These are phyloP conservation scores for Plasmodium chabaudi DNA, from an alignment of 169 alveolate species.

Conservation along the genomic window DNA sequence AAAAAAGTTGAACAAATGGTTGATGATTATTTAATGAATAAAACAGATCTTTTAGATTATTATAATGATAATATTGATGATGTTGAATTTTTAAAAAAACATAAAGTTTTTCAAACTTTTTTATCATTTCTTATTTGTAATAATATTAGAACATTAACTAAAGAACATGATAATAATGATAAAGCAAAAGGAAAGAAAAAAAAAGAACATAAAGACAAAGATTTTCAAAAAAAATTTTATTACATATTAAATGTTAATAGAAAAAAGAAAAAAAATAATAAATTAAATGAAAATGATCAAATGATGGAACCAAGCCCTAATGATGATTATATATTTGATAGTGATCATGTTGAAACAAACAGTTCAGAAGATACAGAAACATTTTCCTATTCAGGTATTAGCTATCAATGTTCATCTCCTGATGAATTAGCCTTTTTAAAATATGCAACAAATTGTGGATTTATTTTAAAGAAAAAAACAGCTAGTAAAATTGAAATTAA, in stretches of 20 bases:
- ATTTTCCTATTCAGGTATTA: slow-evolving; percentile 80
- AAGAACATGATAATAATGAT: slow-evolving; percentile 26
- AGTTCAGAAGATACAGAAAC: slow-evolving; percentile 70
- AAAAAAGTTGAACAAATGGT: slow-evolving; percentile 73
- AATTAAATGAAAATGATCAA: slow-evolving; percentile 29
- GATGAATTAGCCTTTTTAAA: slow-evolving; percentile 98
- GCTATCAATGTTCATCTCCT: slow-evolving; percentile 98
- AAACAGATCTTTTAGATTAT: slow-evolving; percentile 43
- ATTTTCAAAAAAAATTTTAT: slow-evolving; percentile 77
- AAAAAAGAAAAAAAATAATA: slow-evolving; percentile 25
- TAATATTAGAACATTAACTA: slow-evolving; percentile 80
- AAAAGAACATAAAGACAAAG: slow-evolving; percentile 77
- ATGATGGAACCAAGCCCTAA: not conserved
- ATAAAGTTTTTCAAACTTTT: slow-evolving; percentile 78
- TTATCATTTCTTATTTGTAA: slow-evolving; percentile 84
- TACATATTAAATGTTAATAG: slow-evolving; percentile 76
- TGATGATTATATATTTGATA: not conserved
- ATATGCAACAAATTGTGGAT: slow-evolving; percentile 93
- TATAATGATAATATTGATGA: slow-evolving; percentile 73
- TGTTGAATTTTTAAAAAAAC: slow-evolving; percentile 58
- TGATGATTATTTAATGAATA: slow-evolving; percentile 59
- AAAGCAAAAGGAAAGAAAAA: slow-evolving; percentile 53
- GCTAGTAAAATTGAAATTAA: slow-evolving; percentile 87
- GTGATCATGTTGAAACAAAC: slow-evolving; percentile 22
- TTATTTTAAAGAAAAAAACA: slow-evolving; percentile 91